phyloP scores from a whole-genome alignment of 2,329 filamentous ascomycete species.

The Neofusicoccum cordaticola region DNA sequence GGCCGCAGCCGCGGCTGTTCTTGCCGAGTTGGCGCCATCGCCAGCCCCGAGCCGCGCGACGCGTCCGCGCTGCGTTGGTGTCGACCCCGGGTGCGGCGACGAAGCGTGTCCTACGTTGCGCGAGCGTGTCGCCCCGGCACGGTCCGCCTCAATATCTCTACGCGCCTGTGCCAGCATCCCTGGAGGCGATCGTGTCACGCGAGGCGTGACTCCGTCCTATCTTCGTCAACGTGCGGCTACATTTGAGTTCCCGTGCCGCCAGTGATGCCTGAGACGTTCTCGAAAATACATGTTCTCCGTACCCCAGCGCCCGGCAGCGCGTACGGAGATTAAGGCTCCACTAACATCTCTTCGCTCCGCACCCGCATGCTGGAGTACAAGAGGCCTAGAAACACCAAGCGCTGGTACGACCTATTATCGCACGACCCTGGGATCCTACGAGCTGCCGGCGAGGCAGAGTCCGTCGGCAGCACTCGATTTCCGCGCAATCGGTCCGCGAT shows the following conservation, averaged over 20 bases:
- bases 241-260: neutral
- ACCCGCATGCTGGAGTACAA: neutral
- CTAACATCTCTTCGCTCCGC: neutral
- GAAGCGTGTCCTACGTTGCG: slow-evolving; percentile 11
- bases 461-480: neutral
- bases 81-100: neutral
- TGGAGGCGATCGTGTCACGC: neutral
- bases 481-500: neutral
- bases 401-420: slow-evolving; percentile 10
- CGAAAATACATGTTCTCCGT: neutral
- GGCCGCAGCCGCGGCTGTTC: neutral
- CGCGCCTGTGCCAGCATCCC: neutral
- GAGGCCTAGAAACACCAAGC: neutral
- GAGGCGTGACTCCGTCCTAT: neutral
- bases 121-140: slow-evolving; percentile 4
- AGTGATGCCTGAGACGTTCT: neutral
- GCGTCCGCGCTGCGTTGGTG: neutral
- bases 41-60: neutral
- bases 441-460: neutral
- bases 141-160: slow-evolving; percentile 2
- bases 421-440: neutral
- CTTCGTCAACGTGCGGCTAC: neutral
- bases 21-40: neutral
- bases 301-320: neutral
- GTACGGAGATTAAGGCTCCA: slow-evolving; percentile 11